A percentile compares a stretch with the other conserved stretches of the same genome.
Conservation (phyloP, 129 eudicot genomes). For the Pseudognaphalium luteoalbum region DNA sequence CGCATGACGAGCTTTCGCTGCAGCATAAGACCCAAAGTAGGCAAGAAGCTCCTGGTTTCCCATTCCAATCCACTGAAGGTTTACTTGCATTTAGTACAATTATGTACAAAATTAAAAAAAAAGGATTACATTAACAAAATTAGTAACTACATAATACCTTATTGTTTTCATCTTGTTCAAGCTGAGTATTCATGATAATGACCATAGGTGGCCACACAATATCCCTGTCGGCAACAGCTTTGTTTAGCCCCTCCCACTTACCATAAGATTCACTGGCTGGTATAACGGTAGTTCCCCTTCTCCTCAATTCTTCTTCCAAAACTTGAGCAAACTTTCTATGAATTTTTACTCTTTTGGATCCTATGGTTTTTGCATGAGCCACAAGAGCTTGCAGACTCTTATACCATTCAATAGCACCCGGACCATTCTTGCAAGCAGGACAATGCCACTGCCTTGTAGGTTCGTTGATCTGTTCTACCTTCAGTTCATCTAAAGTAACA, state of each 20-base stretch:
- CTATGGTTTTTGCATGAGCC: constrained; percentile 73
- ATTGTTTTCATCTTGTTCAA: constrained; percentile 62
- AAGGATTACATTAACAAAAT: neutral
- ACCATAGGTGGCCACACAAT: constrained; percentile 99
- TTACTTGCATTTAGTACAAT: neutral
- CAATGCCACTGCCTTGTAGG: constrained; percentile 74
- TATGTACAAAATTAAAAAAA: neutral
- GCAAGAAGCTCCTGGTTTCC: constrained; percentile 85
- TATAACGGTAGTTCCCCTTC: constrained; percentile 53
- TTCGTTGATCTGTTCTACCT: constrained; percentile 45
- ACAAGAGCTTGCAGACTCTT: constrained; percentile 64
- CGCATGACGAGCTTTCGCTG: constrained; percentile 65
- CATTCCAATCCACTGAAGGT: constrained; percentile 90
- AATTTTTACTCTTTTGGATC: constrained; percentile 64
- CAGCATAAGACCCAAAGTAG: constrained; percentile 53
- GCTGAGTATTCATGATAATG: constrained; percentile 67
- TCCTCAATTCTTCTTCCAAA: constrained; percentile 71
- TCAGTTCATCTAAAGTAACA: constrained; percentile 42
- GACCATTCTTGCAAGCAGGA: constrained; percentile 81
- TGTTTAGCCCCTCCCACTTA: constrained; percentile 60
- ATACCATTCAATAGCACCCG: constrained; percentile 89
- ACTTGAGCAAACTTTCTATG: constrained; percentile 70
- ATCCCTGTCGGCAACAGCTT: constrained; percentile 43
- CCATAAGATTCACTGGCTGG: constrained; percentile 71
- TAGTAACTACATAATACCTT: constrained; percentile 51